Percentiles rank a stretch among this genome's conserved stretches.
phyloP scores from a whole-genome alignment of 2,329 filamentous ascomycete genomes.

The Verticillium nonalfalfae region DNA sequence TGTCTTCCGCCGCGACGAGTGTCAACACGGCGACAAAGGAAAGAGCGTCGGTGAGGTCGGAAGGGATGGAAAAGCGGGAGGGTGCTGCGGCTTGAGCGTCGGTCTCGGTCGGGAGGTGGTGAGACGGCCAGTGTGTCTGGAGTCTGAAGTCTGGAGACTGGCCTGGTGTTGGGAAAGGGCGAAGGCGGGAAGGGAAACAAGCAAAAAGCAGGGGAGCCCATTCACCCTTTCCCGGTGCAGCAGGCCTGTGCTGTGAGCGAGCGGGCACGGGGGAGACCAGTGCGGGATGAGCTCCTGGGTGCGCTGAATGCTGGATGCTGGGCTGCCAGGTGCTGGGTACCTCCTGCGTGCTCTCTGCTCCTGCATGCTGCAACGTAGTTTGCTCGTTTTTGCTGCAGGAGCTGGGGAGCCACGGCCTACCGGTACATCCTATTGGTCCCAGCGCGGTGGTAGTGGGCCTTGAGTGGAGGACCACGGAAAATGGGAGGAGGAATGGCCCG shows the following conservation, averaged over 20 bases:
- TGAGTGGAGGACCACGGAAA: not conserved
- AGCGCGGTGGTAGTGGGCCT: not conserved
- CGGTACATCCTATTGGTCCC: not conserved
- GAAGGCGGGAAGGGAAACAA: not conserved
- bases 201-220: not conserved
- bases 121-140: not conserved
- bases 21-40: conserved; percentile 10
- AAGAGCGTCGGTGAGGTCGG: conserved; percentile 10
- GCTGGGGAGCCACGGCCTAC: not conserved
- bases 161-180: conserved; percentile 11
- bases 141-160: conserved; percentile 9
- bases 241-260: not conserved
- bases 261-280: not conserved
- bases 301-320: not conserved
- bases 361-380: not conserved
- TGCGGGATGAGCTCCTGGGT: not conserved
- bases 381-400: not conserved
- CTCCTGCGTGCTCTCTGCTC: not conserved
- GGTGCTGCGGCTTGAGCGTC: not conserved
- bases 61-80: not conserved
- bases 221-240: not conserved
- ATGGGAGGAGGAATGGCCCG: conserved; percentile 1
- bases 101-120: not conserved
- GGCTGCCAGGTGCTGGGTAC: not conserved
- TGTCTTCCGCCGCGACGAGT: not conserved